These are phyloP conservation scores for Alliaria petiolata DNA, from an alignment of 345 rosid species.

Conservation along the genomic window DNA sequence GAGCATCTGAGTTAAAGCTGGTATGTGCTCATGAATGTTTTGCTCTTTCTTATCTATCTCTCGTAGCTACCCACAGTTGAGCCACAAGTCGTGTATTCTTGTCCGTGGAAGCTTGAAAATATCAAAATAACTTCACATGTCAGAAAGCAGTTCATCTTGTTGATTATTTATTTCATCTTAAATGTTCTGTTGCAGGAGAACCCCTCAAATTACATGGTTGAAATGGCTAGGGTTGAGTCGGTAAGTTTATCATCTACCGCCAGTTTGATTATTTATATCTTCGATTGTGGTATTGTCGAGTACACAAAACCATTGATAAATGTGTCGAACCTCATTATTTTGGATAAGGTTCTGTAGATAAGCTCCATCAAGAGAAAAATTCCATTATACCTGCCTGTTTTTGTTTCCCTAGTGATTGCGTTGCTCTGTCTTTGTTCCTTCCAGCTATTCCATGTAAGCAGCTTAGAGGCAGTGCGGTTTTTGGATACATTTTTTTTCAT, in stretches of 20 bases:
- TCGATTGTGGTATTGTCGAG: neutral
- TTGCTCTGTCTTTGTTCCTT: constrained; percentile 23
- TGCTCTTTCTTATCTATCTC: neutral
- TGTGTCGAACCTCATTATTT: neutral
- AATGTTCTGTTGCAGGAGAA: constrained; percentile 55
- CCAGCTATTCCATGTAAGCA: constrained; percentile 75
- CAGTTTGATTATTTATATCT: constrained; percentile 16
- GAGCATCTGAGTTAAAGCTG: constrained; percentile 60
- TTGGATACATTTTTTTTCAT: constrained; percentile 76
- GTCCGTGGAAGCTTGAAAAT: constrained; percentile 10
- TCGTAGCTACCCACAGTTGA: neutral
- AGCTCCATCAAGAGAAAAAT: neutral
- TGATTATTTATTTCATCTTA: neutral
- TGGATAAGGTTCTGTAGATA: neutral
- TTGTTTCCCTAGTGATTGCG: constrained; percentile 12
- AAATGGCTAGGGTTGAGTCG: constrained; percentile 86
- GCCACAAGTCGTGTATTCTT: constrained; percentile 3
- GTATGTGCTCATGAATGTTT: constrained; percentile 33
- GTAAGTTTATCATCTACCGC: constrained; percentile 45
- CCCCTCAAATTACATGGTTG: constrained; percentile 82
- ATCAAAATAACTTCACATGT: neutral
- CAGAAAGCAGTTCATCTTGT: constrained; percentile 3
- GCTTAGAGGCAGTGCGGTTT: constrained; percentile 70
- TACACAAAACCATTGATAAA: neutral
- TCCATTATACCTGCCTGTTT: neutral